phyloP scores from a whole-genome alignment of 2,329 filamentous ascomycete genomes.

The Aspergillus brunneoviolaceus region DNA sequence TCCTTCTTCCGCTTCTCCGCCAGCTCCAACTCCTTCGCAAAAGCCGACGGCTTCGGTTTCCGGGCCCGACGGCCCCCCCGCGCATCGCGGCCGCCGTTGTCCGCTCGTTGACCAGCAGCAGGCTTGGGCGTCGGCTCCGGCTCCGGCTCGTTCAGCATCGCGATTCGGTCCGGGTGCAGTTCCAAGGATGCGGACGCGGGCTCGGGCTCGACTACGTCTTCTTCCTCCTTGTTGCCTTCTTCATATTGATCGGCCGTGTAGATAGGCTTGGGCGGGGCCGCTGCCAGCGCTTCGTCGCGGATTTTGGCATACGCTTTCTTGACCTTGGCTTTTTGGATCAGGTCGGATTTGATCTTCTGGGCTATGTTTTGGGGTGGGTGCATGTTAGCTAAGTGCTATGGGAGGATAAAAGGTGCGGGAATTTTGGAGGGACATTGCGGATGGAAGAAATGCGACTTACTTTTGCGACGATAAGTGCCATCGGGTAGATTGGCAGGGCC shows the following conservation, averaged over 20 bases:
- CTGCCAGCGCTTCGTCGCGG: slow-evolving; percentile 60
- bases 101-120: slow-evolving; percentile 17
- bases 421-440: background rate
- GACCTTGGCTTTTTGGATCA: slow-evolving; percentile 90
- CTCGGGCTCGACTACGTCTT: slow-evolving; percentile 20
- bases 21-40: slow-evolving; percentile 68
- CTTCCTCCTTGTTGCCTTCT: background rate
- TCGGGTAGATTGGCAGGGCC: slow-evolving; percentile 90
- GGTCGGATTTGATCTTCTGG: slow-evolving; percentile 81
- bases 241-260: slow-evolving; percentile 33
- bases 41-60: slow-evolving; percentile 50
- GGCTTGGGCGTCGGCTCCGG: slow-evolving; percentile 20
- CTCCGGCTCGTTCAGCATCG: slow-evolving; percentile 54
- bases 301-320: slow-evolving; percentile 91
- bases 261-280: slow-evolving; percentile 33
- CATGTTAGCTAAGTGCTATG: background rate
- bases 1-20: slow-evolving; percentile 59
- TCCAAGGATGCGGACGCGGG: slow-evolving; percentile 42
- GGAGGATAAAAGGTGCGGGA: background rate
- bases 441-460: slow-evolving; percentile 35
- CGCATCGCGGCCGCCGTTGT: slow-evolving; percentile 25
- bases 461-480: slow-evolving; percentile 81
- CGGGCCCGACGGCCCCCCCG: slow-evolving; percentile 28
- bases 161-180: slow-evolving; percentile 61
- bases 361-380: slow-evolving; percentile 49